A percentile compares a stretch with the other conserved stretches of the same genome.
phyloP scores from a whole-genome alignment of 2,329 filamentous ascomycete genomes.

The Gaeumannomyces tritici region DNA sequence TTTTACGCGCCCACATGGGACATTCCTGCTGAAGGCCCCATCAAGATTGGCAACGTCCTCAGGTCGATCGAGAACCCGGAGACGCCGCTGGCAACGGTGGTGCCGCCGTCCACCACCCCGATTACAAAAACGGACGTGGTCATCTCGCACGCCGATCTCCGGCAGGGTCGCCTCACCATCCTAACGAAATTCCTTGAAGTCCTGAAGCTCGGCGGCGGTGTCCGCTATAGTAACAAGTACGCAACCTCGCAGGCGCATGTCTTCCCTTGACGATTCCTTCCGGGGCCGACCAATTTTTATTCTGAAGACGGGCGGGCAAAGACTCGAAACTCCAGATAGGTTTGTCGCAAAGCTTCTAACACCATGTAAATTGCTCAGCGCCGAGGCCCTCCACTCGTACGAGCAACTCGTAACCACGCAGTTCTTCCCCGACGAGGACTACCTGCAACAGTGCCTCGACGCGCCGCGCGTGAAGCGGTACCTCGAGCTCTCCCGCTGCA shows the following conservation, averaged over 20 bases:
- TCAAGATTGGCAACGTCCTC: not conserved
- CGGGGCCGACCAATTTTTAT: too few relatives aligned
- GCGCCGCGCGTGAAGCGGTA: not conserved
- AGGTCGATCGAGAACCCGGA: not conserved
- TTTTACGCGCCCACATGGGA: not conserved
- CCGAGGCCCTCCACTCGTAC: too few relatives aligned
- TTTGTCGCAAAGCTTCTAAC: too few relatives aligned
- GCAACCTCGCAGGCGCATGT: too few relatives aligned
- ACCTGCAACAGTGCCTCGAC: not conserved
- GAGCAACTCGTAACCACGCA: too few relatives aligned
- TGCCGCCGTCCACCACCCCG: not conserved
- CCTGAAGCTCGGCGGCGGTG: too few relatives aligned
- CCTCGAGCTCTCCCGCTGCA: not conserved
- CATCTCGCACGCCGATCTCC: not conserved
- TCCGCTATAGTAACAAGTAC: too few relatives aligned
- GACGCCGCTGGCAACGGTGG: not conserved
- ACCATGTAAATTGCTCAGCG: not conserved
- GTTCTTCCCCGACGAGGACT: not conserved
- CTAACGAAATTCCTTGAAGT: too few relatives aligned
- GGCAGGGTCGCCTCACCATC: too few relatives aligned
- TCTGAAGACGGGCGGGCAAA: too few relatives aligned
- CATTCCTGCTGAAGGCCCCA: not conserved
- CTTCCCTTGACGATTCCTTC: too few relatives aligned
- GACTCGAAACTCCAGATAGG: too few relatives aligned
- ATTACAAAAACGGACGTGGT: not conserved